These are phyloP conservation scores for Claviceps humidiphila DNA, from an alignment of 2,329 filamentous ascomycete species.

Conservation along the genomic window DNA sequence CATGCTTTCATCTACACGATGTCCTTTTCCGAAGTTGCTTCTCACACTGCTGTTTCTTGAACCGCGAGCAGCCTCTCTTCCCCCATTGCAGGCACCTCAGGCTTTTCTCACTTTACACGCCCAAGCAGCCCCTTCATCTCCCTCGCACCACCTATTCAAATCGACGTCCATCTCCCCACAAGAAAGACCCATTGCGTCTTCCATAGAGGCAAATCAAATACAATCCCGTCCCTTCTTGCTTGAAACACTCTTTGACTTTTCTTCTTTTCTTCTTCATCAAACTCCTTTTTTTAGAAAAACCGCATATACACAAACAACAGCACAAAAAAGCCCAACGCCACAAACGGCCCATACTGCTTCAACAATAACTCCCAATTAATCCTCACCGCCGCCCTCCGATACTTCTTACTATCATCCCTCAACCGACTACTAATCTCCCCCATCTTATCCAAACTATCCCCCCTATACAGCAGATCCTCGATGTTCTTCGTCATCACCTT, in stretches of 20 bases:
- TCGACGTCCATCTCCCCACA: too few species aligned
- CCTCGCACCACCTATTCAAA: too few species aligned
- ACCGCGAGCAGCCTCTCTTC: too few species aligned
- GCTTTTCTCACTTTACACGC: too few species aligned
- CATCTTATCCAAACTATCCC: conserved; percentile 92
- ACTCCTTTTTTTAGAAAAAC: conserved; percentile 54
- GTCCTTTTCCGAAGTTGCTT: too few species aligned
- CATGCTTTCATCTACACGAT: too few species aligned
- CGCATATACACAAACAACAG: conserved; percentile 83
- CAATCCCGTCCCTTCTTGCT: background rate
- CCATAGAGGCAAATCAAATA: too few species aligned
- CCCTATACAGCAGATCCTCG: conserved; percentile 88
- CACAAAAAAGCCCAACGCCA: conserved; percentile 66
- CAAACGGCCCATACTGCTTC: conserved; percentile 94
- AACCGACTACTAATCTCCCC: conserved; percentile 81
- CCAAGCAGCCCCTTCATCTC: too few species aligned
- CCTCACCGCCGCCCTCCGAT: conserved; percentile 77
- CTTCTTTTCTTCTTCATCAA: background rate
- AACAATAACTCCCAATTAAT: conserved; percentile 97
- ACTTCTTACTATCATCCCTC: conserved; percentile 88
- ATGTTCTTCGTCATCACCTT: conserved; percentile 99
- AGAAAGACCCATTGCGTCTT: too few species aligned
- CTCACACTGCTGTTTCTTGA: too few species aligned
- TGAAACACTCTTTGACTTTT: background rate
- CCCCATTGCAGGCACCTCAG: too few species aligned